Evolutionary conservation across 2,329 filamentous ascomycete genomes (phyloP), one percentile per base, ranked within the genome.

Genomic region (Colletotrichum lupini): DNA sequence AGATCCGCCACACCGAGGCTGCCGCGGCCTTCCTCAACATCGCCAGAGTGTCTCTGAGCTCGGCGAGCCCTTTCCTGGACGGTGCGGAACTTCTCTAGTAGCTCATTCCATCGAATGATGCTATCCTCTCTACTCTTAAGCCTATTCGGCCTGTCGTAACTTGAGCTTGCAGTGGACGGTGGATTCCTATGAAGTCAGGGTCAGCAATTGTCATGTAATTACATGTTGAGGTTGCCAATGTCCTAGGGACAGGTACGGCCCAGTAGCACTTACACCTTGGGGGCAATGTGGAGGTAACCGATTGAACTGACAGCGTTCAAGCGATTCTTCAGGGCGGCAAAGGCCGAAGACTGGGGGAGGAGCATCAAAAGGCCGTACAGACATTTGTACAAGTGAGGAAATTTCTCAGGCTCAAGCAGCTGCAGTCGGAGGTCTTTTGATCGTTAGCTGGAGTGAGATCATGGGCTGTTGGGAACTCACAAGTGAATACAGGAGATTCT

Each of bases 231-330:
- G 80, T 77, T 75, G 14, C 9, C 14, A 3, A 12, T 16, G 11
- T 19, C 26, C 5, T 78, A 49, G 75, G 77, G 73, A 76, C 76
- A 77, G 77, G 77, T 78, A 22, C 14, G 22, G 46, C 24, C 8
- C 74, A 11, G 22, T 22, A 66, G 68, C 71, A 91, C 92, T 84
- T 92, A 97, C 94, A 90, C 89, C 89, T 94, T 85, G 66, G 89
- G 93, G 75, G 92, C 92, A 76, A 94, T 93, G 80, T 98, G 96
- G 74, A 99, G 86, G 82, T 98, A 97, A 56, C 96, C 97, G 81
- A 99, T 98, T 65, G 97, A 95, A 85, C 94, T 97, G 77, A 99
- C 97, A 82, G 94, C 98, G 83, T 98, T 98, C 63, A 99, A 89
- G 55, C 97, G 92, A 80, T 99, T 99, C 82, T 98, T 98, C 70